phyloP scores from a whole-genome alignment of 768 basidiomycete species.

The Macrocybe gigantea region DNA sequence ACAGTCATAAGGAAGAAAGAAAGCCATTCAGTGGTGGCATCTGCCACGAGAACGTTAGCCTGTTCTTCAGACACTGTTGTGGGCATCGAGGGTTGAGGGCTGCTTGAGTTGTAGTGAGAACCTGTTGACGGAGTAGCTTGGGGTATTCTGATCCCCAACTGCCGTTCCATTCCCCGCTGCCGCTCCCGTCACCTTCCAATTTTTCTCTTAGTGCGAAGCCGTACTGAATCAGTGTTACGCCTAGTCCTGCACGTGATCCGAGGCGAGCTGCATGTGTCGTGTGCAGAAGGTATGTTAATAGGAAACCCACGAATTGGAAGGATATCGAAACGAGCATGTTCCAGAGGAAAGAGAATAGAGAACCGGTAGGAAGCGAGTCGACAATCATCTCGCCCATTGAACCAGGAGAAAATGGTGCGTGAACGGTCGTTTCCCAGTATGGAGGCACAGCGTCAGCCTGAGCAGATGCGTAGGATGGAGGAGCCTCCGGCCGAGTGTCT shows the following conservation, averaged over 20 bases:
- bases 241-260: conserved; percentile 90
- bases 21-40: conserved; percentile 87
- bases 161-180: conserved; percentile 23
- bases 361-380: conserved; percentile 80
- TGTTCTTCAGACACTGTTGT: conserved; percentile 29
- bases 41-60: conserved; percentile 34
- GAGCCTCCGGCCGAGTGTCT: conserved; percentile 73
- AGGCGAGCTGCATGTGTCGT: conserved; percentile 90
- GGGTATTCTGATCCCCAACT: conserved; percentile 20
- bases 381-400: conserved; percentile 78
- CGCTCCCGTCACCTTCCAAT: conserved; percentile 33
- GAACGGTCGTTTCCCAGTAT: conserved; percentile 97
- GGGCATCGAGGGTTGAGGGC: conserved; percentile 1
- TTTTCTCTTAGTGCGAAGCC: conserved; percentile 72
- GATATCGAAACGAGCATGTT: conserved; percentile 89
- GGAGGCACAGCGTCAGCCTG: conserved; percentile 95
- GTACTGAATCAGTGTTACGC: conserved; percentile 95
- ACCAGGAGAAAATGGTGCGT: conserved; percentile 71
- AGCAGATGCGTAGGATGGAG: conserved; percentile 89
- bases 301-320: conserved; percentile 95
- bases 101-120: conserved; percentile 19
- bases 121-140: conserved; percentile 36
- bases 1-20: conserved; percentile 93
- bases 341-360: conserved; percentile 86
- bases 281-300: conserved; percentile 90